phyloP scores from a whole-genome alignment of 2,329 filamentous ascomycete species.

The Colletotrichum tamarilloi region DNA sequence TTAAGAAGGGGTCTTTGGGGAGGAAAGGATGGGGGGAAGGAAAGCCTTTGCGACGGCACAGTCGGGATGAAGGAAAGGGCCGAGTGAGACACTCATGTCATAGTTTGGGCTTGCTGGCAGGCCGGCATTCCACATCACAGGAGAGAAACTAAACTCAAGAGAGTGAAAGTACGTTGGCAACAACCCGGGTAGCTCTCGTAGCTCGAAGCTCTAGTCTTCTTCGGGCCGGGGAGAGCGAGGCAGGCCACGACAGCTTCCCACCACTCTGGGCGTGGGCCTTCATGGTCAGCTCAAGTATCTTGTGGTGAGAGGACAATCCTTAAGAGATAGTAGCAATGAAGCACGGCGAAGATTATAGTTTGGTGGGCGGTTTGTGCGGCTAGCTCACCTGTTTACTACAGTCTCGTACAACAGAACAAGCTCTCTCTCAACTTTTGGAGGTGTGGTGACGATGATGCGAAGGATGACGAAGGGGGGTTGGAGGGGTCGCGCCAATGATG shows the following conservation, averaged over 20 bases:
- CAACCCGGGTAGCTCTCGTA: neutral
- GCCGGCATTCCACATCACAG: constrained; percentile 7
- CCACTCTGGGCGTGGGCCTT: neutral
- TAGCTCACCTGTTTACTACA: neutral
- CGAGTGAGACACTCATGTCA: constrained; percentile 35
- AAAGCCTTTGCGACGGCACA: neutral
- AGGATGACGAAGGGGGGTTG: constrained; percentile 29
- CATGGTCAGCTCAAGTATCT: neutral
- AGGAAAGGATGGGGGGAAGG: neutral
- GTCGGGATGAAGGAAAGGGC: constrained; percentile 5
- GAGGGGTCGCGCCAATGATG: constrained; percentile 33
- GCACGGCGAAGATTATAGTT: constrained; percentile 4
- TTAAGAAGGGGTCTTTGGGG: constrained; percentile 14
- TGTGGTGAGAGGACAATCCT: neutral
- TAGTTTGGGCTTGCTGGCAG: constrained; percentile 22
- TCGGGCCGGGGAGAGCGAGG: neutral
- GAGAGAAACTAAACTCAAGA: constrained; percentile 8
- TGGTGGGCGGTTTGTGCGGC: neutral
- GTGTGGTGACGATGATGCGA: constrained; percentile 31
- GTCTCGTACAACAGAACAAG: neutral
- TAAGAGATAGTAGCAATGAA: neutral
- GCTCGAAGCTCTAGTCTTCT: constrained; percentile 16
- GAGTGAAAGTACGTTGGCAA: neutral
- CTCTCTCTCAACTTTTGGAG: neutral
- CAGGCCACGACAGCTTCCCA: neutral